phyloP scores from a whole-genome alignment of 1,284 basidiomycete species.

The Hymenochaete sp. region DNA sequence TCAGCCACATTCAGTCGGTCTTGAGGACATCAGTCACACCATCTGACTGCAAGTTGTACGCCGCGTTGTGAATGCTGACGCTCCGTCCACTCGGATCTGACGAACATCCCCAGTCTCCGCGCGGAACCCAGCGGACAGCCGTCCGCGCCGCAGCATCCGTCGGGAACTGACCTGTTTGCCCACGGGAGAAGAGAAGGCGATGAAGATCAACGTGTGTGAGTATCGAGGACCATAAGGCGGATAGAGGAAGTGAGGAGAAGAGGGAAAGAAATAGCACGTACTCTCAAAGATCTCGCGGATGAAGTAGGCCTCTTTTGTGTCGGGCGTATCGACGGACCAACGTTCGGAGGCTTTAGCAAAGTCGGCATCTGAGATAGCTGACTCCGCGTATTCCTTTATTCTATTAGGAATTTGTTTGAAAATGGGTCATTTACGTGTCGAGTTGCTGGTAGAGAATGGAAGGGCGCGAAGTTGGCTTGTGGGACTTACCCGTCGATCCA shows the following conservation, averaged over 20 bases:
- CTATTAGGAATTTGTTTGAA: slow-evolving; percentile 29
- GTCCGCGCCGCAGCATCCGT: slow-evolving; percentile 81
- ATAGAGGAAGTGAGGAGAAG: slow-evolving; percentile 6
- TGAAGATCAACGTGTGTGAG: slow-evolving; percentile 6
- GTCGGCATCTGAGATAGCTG: slow-evolving; percentile 72
- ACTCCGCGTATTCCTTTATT: slow-evolving; percentile 84
- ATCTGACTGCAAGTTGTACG: slow-evolving; percentile 46
- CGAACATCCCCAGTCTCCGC: slow-evolving; percentile 94
- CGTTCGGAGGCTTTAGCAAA: slow-evolving; percentile 71
- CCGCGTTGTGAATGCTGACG: slow-evolving; percentile 92
- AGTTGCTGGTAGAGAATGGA: slow-evolving; percentile 2
- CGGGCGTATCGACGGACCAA: slow-evolving; percentile 79
- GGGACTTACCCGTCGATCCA: slow-evolving; percentile 90
- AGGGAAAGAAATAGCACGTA: slow-evolving; percentile 26
- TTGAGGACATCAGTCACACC: not conserved
- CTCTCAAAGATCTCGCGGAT: slow-evolving; percentile 92
- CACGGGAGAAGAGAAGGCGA: slow-evolving; percentile 1
- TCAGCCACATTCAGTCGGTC: slow-evolving; percentile 27
- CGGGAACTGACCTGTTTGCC: slow-evolving; percentile 63
- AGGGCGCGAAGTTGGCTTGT: not conserved
- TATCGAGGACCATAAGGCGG: too few species aligned
- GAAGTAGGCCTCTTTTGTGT: slow-evolving; percentile 96
- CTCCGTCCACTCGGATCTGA: slow-evolving; percentile 92
- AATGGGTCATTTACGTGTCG: not conserved
- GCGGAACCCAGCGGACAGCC: slow-evolving; percentile 92